Evolutionary conservation across 768 basidiomycete species (phyloP).

Genomic region (Boletus subcaerulescens): DNA sequence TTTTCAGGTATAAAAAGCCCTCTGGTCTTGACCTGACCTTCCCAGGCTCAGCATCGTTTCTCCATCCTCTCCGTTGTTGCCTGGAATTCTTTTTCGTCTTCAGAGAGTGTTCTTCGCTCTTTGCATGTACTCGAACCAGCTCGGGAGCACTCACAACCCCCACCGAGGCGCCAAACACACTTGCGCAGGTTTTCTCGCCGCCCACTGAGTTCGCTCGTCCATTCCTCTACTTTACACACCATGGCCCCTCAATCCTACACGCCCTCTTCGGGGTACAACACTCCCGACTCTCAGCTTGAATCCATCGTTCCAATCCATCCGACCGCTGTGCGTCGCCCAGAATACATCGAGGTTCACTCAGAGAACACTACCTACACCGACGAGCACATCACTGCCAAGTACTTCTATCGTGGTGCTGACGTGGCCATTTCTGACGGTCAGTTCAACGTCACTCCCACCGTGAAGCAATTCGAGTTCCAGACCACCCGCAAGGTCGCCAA

Average conservation of each 20-base stretch:
- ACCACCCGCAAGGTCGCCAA: conserved; percentile 82
- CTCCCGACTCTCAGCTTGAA: conserved; percentile 71
- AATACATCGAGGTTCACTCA: conserved; percentile 77
- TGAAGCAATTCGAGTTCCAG: conserved; percentile 85
- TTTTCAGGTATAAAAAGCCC: conserved; percentile 30
- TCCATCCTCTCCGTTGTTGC: neutral
- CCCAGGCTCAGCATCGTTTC: neutral
- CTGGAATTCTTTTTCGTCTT: conserved; percentile 6
- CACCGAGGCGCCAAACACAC: conserved; percentile 87
- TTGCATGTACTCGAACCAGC: conserved; percentile 97
- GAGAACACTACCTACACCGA: conserved; percentile 79
- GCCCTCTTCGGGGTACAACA: conserved; percentile 64
- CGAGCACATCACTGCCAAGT: conserved; percentile 80
- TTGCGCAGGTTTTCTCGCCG: conserved; percentile 61
- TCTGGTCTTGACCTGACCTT: neutral
- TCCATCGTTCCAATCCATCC: conserved; percentile 74
- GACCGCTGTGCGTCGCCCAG: conserved; percentile 75
- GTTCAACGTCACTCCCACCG: conserved; percentile 75
- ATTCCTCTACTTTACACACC: conserved; percentile 22
- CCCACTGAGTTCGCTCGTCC: conserved; percentile 35
- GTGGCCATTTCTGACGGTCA: conserved; percentile 71
- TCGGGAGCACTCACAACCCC: conserved; percentile 84
- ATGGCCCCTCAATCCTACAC: conserved; percentile 49
- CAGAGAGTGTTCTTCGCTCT: conserved; percentile 36
- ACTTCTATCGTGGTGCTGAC: conserved; percentile 73